phyloP scores from a whole-genome alignment of 768 basidiomycete genomes.

The Mycena albidolilacea region DNA sequence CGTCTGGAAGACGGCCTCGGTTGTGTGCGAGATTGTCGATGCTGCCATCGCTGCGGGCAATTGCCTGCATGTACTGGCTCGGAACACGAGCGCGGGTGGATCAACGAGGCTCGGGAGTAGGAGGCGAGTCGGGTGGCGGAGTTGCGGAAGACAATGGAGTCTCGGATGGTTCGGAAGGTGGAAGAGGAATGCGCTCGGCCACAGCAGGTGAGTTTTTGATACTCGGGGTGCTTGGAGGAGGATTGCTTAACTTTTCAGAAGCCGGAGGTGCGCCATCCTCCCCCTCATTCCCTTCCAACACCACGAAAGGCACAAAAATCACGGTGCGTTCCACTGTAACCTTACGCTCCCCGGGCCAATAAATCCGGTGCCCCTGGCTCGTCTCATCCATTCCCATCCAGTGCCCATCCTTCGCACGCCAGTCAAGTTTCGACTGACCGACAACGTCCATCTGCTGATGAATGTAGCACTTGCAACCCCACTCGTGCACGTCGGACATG shows the following conservation, averaged over 20 bases:
- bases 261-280: conserved; percentile 18
- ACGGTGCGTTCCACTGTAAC: conserved; percentile 12
- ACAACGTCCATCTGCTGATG: too few relatives aligned
- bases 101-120: background rate
- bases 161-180: background rate
- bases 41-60: background rate
- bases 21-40: conserved; percentile 11
- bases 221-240: background rate
- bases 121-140: conserved; percentile 11
- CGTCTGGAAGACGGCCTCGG: conserved; percentile 1
- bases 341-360: too few relatives aligned
- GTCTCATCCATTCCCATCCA: too few relatives aligned
- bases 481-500: too few relatives aligned
- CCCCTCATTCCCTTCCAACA: conserved; percentile 39
- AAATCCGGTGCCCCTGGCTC: too few relatives aligned
- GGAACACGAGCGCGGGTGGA: background rate
- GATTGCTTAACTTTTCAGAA: background rate
- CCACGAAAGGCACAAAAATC: conserved; percentile 14
- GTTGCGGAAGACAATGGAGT: conserved; percentile 10
- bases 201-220: background rate
- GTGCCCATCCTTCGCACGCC: too few relatives aligned
- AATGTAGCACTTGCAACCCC: too few relatives aligned
- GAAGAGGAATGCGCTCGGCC: background rate
- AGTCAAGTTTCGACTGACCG: too few relatives aligned
- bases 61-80: conserved; percentile 10